phyloP scores from a whole-genome alignment of 1,284 basidiomycete genomes.

The Cryptococcus sp. region DNA sequence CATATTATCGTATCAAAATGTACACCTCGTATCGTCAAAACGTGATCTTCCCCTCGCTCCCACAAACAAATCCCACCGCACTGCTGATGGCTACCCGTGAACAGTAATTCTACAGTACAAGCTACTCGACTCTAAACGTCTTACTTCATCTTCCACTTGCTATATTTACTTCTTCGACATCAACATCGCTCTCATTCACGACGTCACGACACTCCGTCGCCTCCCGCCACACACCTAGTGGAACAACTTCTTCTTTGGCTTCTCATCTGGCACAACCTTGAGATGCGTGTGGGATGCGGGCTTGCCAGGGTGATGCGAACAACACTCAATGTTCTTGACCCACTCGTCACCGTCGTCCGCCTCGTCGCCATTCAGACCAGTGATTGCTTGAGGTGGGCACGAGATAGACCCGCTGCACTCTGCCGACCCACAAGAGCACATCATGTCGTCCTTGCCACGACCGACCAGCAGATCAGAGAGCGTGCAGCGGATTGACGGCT shows the following conservation, averaged over 20 bases:
- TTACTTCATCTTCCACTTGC: too few relatives aligned
- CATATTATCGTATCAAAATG: too few relatives aligned
- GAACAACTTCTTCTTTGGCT: slow-evolving; percentile 55
- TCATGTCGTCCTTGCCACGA: slow-evolving; percentile 67
- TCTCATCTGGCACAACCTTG: slow-evolving; percentile 54
- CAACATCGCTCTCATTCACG: neutral
- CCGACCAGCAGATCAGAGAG: slow-evolving; percentile 90
- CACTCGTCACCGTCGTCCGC: slow-evolving; percentile 57
- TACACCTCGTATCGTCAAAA: neutral
- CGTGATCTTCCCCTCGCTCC: neutral
- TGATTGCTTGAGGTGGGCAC: slow-evolving; percentile 48
- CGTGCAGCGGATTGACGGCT: slow-evolving; percentile 85
- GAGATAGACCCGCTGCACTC: slow-evolving; percentile 54
- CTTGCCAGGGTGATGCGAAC: slow-evolving; percentile 59
- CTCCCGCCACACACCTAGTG: slow-evolving; percentile 30
- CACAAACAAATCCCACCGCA: neutral
- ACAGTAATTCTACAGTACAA: too few relatives aligned
- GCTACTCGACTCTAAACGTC: too few relatives aligned
- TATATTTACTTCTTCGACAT: too few relatives aligned
- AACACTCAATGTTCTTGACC: slow-evolving; percentile 72
- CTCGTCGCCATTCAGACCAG: slow-evolving; percentile 42
- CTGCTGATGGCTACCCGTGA: too few relatives aligned
- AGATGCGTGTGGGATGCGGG: slow-evolving; percentile 48
- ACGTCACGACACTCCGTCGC: neutral
- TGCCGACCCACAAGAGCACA: slow-evolving; percentile 70